A percentile compares a stretch with the other conserved stretches of the same genome.
phyloP scores from a whole-genome alignment of 306 rosid species.

The Inga oerstediana region DNA sequence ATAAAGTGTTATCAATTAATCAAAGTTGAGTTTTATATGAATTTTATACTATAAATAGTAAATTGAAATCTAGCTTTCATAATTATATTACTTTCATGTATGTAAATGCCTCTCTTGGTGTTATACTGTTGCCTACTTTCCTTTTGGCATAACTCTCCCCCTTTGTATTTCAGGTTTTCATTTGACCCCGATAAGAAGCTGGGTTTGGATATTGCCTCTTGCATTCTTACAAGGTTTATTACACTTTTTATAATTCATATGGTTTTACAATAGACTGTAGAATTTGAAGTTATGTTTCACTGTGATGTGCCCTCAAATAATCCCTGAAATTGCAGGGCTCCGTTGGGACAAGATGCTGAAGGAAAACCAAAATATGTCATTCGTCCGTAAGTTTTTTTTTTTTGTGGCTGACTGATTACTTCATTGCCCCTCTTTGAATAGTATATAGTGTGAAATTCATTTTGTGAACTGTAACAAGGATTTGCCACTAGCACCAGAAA shows the following conservation, averaged over 20 bases:
- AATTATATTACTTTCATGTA: constrained; percentile 20
- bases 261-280: not conserved
- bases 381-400: constrained; percentile 63
- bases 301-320: constrained; percentile 6
- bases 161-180: constrained; percentile 57
- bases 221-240: constrained; percentile 62
- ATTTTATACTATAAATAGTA: not conserved
- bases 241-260: not conserved
- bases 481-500: not conserved
- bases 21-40: not conserved
- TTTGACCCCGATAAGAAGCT: constrained; percentile 60
- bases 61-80: constrained; percentile 7
- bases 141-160: constrained; percentile 2
- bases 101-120: constrained; percentile 24
- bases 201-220: constrained; percentile 70
- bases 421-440: not conserved
- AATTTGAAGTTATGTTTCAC: not conserved
- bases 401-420: constrained; percentile 2
- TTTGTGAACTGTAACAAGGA: not conserved
- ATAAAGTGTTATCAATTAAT: not conserved
- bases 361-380: constrained; percentile 63
- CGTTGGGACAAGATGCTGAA: constrained; percentile 57
- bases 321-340: constrained; percentile 53
- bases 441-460: not conserved
- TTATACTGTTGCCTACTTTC: not conserved